Conservation (phyloP, 306 rosid genomes). For the Pterocarpus santalinus region DNA sequence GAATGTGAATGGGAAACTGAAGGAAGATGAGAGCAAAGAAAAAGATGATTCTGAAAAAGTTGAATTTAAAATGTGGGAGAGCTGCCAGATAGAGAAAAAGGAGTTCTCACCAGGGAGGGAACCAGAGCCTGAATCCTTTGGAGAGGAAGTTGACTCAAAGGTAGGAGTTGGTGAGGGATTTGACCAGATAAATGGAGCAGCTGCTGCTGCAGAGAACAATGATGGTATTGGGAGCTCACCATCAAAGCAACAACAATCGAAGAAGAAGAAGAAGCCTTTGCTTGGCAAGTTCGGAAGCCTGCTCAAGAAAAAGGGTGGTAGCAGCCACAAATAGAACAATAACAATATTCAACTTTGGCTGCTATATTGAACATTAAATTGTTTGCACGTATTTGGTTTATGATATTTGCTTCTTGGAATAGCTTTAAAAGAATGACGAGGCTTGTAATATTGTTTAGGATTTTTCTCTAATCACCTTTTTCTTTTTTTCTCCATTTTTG, state of each 20-base stretch:
- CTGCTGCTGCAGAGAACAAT: slow-evolving; percentile 45
- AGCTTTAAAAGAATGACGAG: slow-evolving; percentile 69
- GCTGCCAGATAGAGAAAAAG: slow-evolving; percentile 94
- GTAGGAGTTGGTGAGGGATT: slow-evolving; percentile 55
- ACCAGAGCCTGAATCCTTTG: slow-evolving; percentile 69
- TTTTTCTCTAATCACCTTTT: slow-evolving; percentile 45
- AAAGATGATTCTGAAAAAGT: slow-evolving; percentile 65
- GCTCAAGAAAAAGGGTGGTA: slow-evolving; percentile 84
- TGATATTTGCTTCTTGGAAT: slow-evolving; percentile 66
- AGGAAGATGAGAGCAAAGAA: slow-evolving; percentile 59
- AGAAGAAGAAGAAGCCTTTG: slow-evolving; percentile 92
- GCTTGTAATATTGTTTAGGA: slow-evolving; percentile 69
- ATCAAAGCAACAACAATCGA: slow-evolving; percentile 68
- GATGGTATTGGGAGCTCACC: slow-evolving; percentile 69
- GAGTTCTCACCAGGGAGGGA: slow-evolving; percentile 90
- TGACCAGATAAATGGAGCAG: slow-evolving; percentile 68
- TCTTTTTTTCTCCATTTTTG: neutral
- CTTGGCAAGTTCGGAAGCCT: slow-evolving; percentile 91
- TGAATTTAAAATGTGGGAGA: slow-evolving; percentile 91
- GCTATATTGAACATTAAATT: slow-evolving; percentile 63
- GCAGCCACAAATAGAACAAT: slow-evolving; percentile 73
- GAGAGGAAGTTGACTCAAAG: slow-evolving; percentile 81
- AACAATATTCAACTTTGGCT: slow-evolving; percentile 44
- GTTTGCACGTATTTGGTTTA: slow-evolving; percentile 63
- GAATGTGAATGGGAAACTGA: slow-evolving; percentile 59